Conservation (phyloP, 768 basidiomycete species). For the Melanogaster broomeanus region DNA sequence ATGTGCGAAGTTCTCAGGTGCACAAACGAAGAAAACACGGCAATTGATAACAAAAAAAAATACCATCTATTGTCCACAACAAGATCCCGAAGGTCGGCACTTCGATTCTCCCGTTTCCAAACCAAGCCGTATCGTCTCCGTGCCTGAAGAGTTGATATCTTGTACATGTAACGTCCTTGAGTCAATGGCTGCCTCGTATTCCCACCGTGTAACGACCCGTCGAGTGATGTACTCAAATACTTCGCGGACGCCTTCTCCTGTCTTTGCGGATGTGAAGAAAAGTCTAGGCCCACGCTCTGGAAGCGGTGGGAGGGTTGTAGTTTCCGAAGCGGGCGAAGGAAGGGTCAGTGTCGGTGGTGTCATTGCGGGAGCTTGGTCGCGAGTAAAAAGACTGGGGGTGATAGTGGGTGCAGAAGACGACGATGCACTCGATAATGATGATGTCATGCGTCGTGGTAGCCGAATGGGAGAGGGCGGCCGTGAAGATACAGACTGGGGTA, state of each 20-base stretch:
- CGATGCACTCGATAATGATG: constrained; percentile 40
- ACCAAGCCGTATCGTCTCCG: constrained; percentile 40
- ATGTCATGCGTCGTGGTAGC: constrained; percentile 30
- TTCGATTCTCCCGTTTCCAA: constrained; percentile 11
- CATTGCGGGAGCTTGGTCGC: constrained; percentile 22
- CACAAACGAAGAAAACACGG: no score
- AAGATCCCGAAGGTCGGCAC: constrained; percentile 10
- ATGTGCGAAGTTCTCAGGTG: no score
- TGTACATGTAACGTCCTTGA: constrained; percentile 42
- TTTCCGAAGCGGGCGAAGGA: constrained; percentile 9
- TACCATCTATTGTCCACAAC: constrained; percentile 16
- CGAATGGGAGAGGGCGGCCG: constrained; percentile 28
- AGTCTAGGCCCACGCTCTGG: constrained; percentile 60
- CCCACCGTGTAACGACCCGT: constrained; percentile 64
- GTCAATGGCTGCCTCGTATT: constrained; percentile 62
- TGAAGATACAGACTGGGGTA: constrained; percentile 35
- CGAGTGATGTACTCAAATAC: constrained; percentile 78
- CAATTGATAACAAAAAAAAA: constrained; percentile 25
- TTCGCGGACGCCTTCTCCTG: constrained; percentile 66
- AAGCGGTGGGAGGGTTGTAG: constrained; percentile 13
- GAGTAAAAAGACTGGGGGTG: constrained; percentile 58
- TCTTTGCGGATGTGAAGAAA: constrained; percentile 80
- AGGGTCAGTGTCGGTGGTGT: constrained; percentile 19
- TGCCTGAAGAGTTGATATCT: constrained; percentile 33
- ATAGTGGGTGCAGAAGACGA: constrained; percentile 55